Percentiles rank a stretch among this genome's conserved stretches.
phyloP scores from a whole-genome alignment of 192 early-diverging fungal genomes.

The Mortierella antarctica region DNA sequence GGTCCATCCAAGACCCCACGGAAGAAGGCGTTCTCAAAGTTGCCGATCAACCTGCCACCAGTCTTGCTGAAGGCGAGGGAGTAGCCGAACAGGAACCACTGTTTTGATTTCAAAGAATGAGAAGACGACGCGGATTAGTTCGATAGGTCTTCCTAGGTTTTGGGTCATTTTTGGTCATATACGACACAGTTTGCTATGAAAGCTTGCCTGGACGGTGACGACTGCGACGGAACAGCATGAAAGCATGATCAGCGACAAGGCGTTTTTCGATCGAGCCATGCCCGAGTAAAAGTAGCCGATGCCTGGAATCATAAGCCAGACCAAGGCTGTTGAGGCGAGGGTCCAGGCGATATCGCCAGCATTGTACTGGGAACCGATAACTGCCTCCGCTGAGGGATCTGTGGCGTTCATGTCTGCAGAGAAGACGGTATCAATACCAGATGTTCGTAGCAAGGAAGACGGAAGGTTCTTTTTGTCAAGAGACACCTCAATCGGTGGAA shows the following conservation, averaged over 20 bases:
- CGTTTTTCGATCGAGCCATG: slow-evolving; percentile 92
- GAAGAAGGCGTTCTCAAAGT: slow-evolving; percentile 81
- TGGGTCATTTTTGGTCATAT: not conserved
- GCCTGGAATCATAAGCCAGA: slow-evolving; percentile 96
- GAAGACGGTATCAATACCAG: too few species aligned
- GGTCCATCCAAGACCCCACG: slow-evolving; percentile 57
- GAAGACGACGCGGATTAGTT: too few species aligned
- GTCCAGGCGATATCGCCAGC: slow-evolving; percentile 76
- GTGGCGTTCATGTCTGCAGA: slow-evolving; percentile 13
- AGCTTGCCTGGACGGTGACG: slow-evolving; percentile 79
- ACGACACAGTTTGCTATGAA: not conserved
- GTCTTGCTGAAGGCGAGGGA: slow-evolving; percentile 86
- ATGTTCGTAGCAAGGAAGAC: too few species aligned
- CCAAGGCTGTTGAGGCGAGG: slow-evolving; percentile 77
- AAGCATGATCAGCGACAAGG: slow-evolving; percentile 88
- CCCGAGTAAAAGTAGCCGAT: slow-evolving; percentile 98
- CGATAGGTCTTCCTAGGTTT: too few species aligned
- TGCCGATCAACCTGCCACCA: slow-evolving; percentile 80
- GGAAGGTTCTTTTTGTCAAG: too few species aligned
- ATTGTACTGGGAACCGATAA: slow-evolving; percentile 27
- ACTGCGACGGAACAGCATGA: slow-evolving; percentile 84
- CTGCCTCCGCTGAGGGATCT: slow-evolving; percentile 2
- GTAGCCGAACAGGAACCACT: slow-evolving; percentile 95
- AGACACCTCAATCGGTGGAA: too few species aligned
- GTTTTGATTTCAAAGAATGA: too few species aligned